phyloP scores from a whole-genome alignment of 129 eudicot species.

The Centella asiatica region DNA sequence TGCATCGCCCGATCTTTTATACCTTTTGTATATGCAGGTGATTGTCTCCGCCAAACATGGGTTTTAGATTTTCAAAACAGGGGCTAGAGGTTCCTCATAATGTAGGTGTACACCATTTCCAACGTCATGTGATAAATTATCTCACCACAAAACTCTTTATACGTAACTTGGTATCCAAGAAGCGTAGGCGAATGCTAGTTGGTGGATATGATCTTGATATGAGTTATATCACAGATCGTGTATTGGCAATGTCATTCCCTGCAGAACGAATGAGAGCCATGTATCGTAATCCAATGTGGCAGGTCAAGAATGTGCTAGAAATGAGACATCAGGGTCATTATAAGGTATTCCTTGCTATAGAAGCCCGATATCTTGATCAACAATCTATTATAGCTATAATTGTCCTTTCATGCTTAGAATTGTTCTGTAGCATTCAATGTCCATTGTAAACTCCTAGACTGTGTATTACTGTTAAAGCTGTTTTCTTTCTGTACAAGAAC shows the following conservation, averaged over 20 bases:
- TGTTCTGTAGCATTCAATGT: neutral
- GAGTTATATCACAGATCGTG: slow-evolving; percentile 64
- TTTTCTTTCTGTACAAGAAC: no score
- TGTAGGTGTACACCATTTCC: slow-evolving; percentile 11
- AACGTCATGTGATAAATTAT: slow-evolving; percentile 36
- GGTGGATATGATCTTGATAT: slow-evolving; percentile 85
- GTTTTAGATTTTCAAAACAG: slow-evolving; percentile 35
- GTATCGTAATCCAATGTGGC: slow-evolving; percentile 83
- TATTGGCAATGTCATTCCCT: slow-evolving; percentile 86
- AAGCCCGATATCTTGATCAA: no score
- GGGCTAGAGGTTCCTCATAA: slow-evolving; percentile 18
- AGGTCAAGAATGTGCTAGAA: slow-evolving; percentile 64
- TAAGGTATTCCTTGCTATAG: slow-evolving; percentile 45
- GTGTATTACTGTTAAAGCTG: neutral
- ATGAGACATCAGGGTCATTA: slow-evolving; percentile 65
- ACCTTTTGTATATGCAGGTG: slow-evolving; percentile 10
- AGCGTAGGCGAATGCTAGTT: slow-evolving; percentile 70
- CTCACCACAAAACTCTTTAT: slow-evolving; percentile 26
- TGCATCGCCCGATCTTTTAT: neutral
- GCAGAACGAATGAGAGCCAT: slow-evolving; percentile 66
- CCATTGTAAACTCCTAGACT: neutral
- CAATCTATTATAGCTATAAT: no score
- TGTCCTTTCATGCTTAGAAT: no score
- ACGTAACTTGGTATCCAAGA: slow-evolving; percentile 63
- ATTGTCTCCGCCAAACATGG: slow-evolving; percentile 24